Evolutionary conservation across 805 yeast species (phyloP).

Genomic region (Hanseniaspora mollemarum): DNA sequence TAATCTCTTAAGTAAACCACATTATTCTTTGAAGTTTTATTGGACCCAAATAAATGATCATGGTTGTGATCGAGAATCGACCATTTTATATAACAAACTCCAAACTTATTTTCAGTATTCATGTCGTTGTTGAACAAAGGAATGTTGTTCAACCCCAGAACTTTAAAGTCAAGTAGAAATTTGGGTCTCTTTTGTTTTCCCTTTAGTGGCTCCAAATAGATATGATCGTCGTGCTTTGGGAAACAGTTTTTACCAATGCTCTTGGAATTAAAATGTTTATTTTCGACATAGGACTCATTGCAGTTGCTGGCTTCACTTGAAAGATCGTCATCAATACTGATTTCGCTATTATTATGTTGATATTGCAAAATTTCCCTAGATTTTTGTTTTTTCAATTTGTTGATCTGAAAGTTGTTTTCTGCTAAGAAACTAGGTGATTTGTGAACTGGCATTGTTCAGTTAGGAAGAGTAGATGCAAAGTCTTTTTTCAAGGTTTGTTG

Average conservation of each 20-base stretch:
- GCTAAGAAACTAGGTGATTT: not conserved
- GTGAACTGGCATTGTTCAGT: not conserved
- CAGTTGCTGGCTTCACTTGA: not conserved
- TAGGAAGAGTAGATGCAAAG: too few relatives aligned
- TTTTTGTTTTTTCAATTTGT: not conserved
- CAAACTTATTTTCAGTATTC: slow-evolving; percentile 40
- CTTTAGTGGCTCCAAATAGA: slow-evolving; percentile 10
- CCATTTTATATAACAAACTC: slow-evolving; percentile 56
- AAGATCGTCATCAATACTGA: not conserved
- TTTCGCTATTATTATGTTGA: not conserved
- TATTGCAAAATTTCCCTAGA: slow-evolving; percentile 4
- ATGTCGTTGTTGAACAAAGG: slow-evolving; percentile 33
- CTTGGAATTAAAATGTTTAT: too few relatives aligned
- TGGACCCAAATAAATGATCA: slow-evolving; percentile 31
- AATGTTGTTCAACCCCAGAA: slow-evolving; percentile 67
- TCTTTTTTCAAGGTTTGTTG: not conserved
- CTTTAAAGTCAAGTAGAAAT: slow-evolving; percentile 47
- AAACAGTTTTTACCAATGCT: not conserved
- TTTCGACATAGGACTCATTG: not conserved
- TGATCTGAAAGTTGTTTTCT: not conserved
- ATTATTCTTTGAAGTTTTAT: slow-evolving; percentile 26
- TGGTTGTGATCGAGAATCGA: slow-evolving; percentile 37
- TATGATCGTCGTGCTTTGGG: not conserved
- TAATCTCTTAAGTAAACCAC: slow-evolving; percentile 14
- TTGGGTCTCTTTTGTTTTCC: slow-evolving; percentile 39